These are phyloP conservation scores for Bodo saltans DNA, from an alignment of 78 protist species.

Conservation along the genomic window DNA sequence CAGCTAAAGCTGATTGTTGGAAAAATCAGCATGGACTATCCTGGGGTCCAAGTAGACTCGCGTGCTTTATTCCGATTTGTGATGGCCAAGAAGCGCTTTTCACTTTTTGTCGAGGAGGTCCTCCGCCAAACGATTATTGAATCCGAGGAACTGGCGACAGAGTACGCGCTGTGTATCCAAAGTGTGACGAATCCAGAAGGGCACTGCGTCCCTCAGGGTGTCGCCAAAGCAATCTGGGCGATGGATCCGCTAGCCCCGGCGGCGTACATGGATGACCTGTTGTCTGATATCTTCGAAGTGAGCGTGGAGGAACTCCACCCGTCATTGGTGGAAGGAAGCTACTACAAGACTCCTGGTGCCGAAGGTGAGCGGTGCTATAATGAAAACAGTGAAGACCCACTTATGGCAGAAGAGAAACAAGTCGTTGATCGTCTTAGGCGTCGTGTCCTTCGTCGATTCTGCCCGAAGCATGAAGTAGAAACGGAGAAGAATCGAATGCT, in stretches of 20 bases:
- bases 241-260: neutral
- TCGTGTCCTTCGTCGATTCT: too few relatives aligned
- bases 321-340: too few relatives aligned
- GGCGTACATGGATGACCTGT: neutral
- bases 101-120: neutral
- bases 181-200: too few relatives aligned
- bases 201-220: neutral
- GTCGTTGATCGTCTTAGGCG: too few relatives aligned
- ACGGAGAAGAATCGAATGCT: too few relatives aligned
- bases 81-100: neutral
- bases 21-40: neutral
- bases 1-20: neutral
- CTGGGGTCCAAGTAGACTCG: neutral
- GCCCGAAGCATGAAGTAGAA: too few relatives aligned
- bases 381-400: too few relatives aligned
- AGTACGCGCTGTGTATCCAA: too few relatives aligned
- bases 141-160: neutral
- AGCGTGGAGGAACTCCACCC: neutral
- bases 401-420: too few relatives aligned
- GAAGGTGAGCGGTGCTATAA: too few relatives aligned
- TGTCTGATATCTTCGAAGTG: neutral
- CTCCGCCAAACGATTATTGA: neutral
- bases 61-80: neutral
- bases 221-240: neutral
- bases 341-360: too few relatives aligned